Percentiles rank a stretch among this genome's conserved stretches.
Conservation (phyloP, 345 rosid genomes). For the Salix viminalis region DNA sequence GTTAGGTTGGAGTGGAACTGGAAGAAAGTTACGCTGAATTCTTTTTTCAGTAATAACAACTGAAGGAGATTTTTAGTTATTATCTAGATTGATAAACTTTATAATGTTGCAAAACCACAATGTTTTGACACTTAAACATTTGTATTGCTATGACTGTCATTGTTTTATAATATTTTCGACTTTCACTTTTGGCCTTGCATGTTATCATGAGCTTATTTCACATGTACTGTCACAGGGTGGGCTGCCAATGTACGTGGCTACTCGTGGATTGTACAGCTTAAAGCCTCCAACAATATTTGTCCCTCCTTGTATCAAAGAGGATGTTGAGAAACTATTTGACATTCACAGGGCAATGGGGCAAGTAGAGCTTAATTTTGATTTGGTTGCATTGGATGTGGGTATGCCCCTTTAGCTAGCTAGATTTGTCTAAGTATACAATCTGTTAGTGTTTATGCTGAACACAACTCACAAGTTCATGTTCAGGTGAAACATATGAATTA, state of each 20-base stretch:
- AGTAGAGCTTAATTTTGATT: constrained; percentile 69
- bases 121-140: too few species aligned
- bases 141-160: too few species aligned
- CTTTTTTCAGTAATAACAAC: too few species aligned
- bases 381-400: constrained; percentile 81
- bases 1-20: too few species aligned
- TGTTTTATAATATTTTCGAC: neutral
- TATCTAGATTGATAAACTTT: too few species aligned
- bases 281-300: constrained; percentile 86
- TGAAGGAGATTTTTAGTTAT: too few species aligned
- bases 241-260: constrained; percentile 83
- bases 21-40: too few species aligned
- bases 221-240: constrained; percentile 54
- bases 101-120: too few species aligned
- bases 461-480: constrained; percentile 15
- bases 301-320: constrained; percentile 76
- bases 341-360: constrained; percentile 79
- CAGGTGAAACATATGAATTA: constrained; percentile 91
- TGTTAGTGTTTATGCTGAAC: neutral
- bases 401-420: constrained; percentile 18
- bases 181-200: neutral
- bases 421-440: neutral
- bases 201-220: neutral
- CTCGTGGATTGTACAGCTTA: constrained; percentile 79
- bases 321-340: constrained; percentile 80